These are phyloP conservation scores for Xerocomellus intermedius DNA, from an alignment of 768 basidiomycete genomes.

Conservation along the genomic window DNA sequence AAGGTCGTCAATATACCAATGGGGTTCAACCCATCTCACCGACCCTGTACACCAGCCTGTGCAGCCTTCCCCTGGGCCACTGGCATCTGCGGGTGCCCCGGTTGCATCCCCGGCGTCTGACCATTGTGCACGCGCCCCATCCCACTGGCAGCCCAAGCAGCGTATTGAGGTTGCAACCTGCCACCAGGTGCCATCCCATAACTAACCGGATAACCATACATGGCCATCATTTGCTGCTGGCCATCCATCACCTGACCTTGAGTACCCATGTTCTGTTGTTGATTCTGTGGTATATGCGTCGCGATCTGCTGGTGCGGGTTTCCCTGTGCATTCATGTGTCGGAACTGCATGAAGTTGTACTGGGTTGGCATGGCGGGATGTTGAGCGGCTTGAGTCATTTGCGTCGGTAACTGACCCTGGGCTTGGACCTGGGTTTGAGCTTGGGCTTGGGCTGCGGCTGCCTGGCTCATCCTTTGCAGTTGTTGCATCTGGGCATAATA, in stretches of 20 bases:
- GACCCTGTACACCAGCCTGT: constrained; percentile 34
- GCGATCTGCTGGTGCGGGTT: constrained; percentile 27
- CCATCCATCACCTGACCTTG: constrained; percentile 24
- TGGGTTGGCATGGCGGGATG: constrained; percentile 27
- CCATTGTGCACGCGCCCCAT: constrained; percentile 25
- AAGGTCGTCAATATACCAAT: constrained; percentile 4
- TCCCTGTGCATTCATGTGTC: constrained; percentile 30
- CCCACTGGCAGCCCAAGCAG: constrained; percentile 22
- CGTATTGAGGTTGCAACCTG: constrained; percentile 22
- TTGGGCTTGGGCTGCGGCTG: constrained; percentile 24
- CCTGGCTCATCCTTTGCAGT: constrained; percentile 20
- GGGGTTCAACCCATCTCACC: constrained; percentile 21
- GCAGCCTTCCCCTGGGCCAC: constrained; percentile 33
- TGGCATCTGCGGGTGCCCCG: constrained; percentile 30
- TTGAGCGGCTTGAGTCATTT: constrained; percentile 25
- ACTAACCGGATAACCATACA: constrained; percentile 27
- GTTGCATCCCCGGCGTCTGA: constrained; percentile 29
- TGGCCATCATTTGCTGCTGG: constrained; percentile 29
- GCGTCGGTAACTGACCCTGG: constrained; percentile 25
- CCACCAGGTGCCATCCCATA: constrained; percentile 20
- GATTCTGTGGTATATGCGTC: constrained; percentile 26
- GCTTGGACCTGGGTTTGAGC: constrained; percentile 23
- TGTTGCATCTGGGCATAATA: constrained; percentile 21
- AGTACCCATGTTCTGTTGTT: constrained; percentile 28
- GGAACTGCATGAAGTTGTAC: constrained; percentile 37